These are phyloP conservation scores for Colletotrichum sojae DNA, from an alignment of 2,329 filamentous ascomycete genomes.

Conservation along the genomic window DNA sequence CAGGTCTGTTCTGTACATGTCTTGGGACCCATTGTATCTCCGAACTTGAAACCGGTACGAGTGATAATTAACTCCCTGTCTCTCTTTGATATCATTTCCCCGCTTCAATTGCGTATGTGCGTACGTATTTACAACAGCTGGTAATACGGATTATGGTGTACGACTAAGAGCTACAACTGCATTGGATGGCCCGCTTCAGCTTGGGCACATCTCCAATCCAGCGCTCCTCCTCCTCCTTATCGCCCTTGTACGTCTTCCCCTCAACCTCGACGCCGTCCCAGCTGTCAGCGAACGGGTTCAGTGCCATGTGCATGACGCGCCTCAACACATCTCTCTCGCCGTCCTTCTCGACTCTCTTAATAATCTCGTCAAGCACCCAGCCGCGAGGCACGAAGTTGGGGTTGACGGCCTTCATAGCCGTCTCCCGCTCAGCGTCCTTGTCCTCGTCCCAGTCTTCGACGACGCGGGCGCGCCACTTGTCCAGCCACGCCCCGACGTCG, in stretches of 20 bases:
- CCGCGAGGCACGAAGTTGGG: constrained; percentile 92
- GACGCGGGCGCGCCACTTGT: constrained; percentile 80
- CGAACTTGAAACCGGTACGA: too few species aligned
- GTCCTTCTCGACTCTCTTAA: constrained; percentile 87
- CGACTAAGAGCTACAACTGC: constrained; percentile 88
- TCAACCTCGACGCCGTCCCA: constrained; percentile 72
- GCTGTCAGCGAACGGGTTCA: constrained; percentile 86
- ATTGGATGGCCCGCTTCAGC: constrained; percentile 86
- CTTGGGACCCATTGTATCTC: too few species aligned
- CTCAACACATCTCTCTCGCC: constrained; percentile 84
- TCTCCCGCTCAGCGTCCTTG: constrained; percentile 73
- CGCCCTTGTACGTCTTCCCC: constrained; percentile 65
- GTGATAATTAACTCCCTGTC: too few species aligned
- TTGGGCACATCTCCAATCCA: constrained; percentile 90
- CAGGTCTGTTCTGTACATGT: too few species aligned
- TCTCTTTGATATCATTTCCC: too few species aligned
- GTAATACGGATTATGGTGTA: not conserved
- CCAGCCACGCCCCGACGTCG: constrained; percentile 83
- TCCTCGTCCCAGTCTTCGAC: constrained; percentile 81
- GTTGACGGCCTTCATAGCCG: constrained; percentile 87
- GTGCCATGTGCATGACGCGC: constrained; percentile 84
- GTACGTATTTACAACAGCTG: too few species aligned
- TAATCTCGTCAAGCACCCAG: constrained; percentile 95
- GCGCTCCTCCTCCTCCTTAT: constrained; percentile 82
- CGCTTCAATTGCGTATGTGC: too few species aligned